Base-by-base conservation (phyloP, 2,329 filamentous ascomycete genomes). In the Claviceps purpurea region DNA sequence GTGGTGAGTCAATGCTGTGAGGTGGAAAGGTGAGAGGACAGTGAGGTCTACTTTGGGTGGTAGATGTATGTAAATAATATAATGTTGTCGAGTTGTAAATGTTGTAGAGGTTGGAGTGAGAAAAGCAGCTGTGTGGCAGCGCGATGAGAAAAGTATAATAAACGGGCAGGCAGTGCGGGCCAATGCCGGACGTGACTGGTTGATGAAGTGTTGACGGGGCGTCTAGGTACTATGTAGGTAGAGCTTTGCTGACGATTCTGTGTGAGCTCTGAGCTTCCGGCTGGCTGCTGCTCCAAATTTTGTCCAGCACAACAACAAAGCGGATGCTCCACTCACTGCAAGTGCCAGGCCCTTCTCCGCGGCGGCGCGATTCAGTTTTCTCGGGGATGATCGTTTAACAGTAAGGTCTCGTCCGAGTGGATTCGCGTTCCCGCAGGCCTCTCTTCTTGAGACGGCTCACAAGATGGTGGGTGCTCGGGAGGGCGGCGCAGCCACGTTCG, bases 241-340 rank as follows among this genome's bases (percentile, higher is more conserved):
- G 7, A 24, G 41, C 13, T 43, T 47, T 51, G 50, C 43, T 47
- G 50, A 22, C n/a, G 50, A 46, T 51, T 41, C 37, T 37, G 37
- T 26, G 42, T 47, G 50, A 40, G 46, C 47, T 43, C 43, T 47
- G 20, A 34, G 37, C 26, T 51, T n/a, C 43, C 10, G 30, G 10
- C 30, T 34, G 30, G 30, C 16, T 30, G 8, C 43, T 18, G 13
- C 14, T 45, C 24, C 16, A 30, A 8, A 8, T 22, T 8, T 26
- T 26, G 43, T 30, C n/a, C 22, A 16, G 22, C 24, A 30, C 13
- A 26, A 47, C 44, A 20, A 47, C 44, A 47, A 34, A 18, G 26
- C 13, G 26, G 24, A 37, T 20, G 44, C 44, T 11, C 44, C 44
- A 47, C 44, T 47, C 26, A 3, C 16, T 47, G 43, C 39, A 40